Evolutionary conservation across 225 moss, liverwort and hornwort genomes (phyloP).

Genomic region (Sphagnum contortum): DNA sequence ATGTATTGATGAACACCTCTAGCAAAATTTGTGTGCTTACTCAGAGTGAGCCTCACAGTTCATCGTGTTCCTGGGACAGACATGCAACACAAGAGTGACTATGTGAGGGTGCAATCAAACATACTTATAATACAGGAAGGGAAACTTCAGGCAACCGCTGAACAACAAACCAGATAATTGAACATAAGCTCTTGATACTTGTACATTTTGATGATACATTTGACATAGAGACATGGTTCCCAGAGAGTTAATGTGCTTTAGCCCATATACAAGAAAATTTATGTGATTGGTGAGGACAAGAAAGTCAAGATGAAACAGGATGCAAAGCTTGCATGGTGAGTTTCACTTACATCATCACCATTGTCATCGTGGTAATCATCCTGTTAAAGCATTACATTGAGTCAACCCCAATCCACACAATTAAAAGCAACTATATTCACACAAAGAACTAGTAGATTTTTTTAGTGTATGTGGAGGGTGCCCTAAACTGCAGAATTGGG

Average conservation of each 20-base stretch:
- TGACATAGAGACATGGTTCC: too few relatives aligned
- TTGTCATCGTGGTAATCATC: slow-evolving; percentile 12
- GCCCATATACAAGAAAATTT: too few relatives aligned
- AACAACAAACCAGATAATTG: background rate
- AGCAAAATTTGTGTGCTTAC: too few relatives aligned
- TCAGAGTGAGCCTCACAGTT: slow-evolving; percentile 1
- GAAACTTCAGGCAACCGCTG: background rate
- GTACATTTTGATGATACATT: too few relatives aligned
- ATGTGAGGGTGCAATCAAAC: background rate
- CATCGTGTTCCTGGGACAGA: slow-evolving; percentile 4
- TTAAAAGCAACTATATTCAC: background rate
- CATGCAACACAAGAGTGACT: background rate
- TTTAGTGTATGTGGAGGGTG: background rate
- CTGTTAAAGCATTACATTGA: slow-evolving; percentile 3
- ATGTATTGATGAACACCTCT: too few relatives aligned
- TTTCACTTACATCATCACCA: slow-evolving; percentile 16
- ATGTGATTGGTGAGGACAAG: background rate
- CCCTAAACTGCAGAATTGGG: slow-evolving; percentile 3
- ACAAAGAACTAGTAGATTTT: background rate
- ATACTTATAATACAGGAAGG: background rate
- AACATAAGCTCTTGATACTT: background rate
- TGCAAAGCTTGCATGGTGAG: background rate
- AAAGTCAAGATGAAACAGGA: background rate
- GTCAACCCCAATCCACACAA: background rate
- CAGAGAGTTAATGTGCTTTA: too few relatives aligned